Conservation (phyloP, 2,329 filamentous ascomycete species). For the Samsoniella hepiali region DNA sequence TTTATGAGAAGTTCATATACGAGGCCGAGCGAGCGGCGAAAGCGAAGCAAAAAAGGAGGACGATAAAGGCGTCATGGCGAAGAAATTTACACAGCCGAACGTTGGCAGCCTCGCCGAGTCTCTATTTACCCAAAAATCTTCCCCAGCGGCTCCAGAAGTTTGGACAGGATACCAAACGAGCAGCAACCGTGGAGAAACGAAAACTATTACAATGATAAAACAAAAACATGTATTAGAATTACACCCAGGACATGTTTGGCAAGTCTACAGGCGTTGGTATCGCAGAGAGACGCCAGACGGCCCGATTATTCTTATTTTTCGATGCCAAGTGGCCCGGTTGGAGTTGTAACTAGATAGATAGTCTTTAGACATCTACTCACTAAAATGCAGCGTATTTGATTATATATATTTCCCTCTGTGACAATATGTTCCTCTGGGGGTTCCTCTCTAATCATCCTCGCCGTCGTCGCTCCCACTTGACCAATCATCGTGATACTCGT, state of each 20-base stretch:
- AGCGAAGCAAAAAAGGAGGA: not conserved
- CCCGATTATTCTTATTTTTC: not conserved
- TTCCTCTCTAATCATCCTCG: slow-evolving; percentile 43
- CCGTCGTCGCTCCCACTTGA: slow-evolving; percentile 66
- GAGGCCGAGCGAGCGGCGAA: slow-evolving; percentile 11
- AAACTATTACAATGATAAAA: slow-evolving; percentile 4
- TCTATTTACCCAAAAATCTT: not conserved
- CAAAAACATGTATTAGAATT: slow-evolving; percentile 15
- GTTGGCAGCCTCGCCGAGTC: not conserved
- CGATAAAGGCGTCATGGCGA: not conserved
- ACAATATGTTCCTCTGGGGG: not conserved
- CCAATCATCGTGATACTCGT: slow-evolving; percentile 88
- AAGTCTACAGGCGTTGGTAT: not conserved
- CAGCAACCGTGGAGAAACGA: not conserved
- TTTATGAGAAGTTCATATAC: slow-evolving; percentile 11
- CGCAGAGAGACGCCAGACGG: not conserved
- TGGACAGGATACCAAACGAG: slow-evolving; percentile 11
- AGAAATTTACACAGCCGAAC: not conserved
- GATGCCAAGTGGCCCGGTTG: not conserved
- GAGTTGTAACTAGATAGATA: slow-evolving; percentile 18
- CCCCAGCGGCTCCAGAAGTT: not conserved
- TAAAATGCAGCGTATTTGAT: slow-evolving; percentile 15
- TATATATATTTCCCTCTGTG: not conserved
- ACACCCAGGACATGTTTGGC: not conserved
- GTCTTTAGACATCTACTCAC: slow-evolving; percentile 10